These are phyloP conservation scores for Tolypocladium album DNA, from an alignment of 2,329 filamentous ascomycete genomes.

Conservation along the genomic window DNA sequence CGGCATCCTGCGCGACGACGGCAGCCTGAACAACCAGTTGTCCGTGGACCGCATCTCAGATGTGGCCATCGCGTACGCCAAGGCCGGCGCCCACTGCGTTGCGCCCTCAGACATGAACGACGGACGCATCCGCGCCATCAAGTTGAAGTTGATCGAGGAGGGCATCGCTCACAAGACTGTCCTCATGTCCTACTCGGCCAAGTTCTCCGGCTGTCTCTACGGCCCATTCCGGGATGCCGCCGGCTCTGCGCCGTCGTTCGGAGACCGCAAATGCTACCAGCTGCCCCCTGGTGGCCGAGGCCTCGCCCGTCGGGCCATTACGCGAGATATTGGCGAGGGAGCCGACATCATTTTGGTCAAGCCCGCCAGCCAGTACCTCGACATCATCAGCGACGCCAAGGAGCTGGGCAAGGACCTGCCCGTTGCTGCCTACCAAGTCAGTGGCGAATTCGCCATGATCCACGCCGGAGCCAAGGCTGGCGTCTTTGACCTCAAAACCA, in stretches of 20 bases:
- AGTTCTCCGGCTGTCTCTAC: slow-evolving; percentile 94
- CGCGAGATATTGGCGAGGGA: slow-evolving; percentile 82
- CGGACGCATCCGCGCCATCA: slow-evolving; percentile 92
- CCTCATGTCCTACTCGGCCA: slow-evolving; percentile 96
- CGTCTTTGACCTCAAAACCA: slow-evolving; percentile 87
- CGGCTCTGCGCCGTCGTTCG: slow-evolving; percentile 81
- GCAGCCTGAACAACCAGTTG: slow-evolving; percentile 81
- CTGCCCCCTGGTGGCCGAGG: slow-evolving; percentile 86
- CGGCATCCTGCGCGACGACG: slow-evolving; percentile 88
- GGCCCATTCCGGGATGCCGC: slow-evolving; percentile 96
- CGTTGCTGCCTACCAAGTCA: slow-evolving; percentile 92
- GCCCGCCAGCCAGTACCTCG: slow-evolving; percentile 87
- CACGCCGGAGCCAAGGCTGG: slow-evolving; percentile 91
- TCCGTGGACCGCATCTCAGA: slow-evolving; percentile 93
- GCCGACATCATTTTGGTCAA: slow-evolving; percentile 99
- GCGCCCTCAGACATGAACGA: slow-evolving; percentile 99
- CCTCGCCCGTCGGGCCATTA: slow-evolving; percentile 80
- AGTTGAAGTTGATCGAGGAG: slow-evolving; percentile 92
- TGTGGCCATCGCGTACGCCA: slow-evolving; percentile 96
- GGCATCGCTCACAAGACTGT: slow-evolving; percentile 85
- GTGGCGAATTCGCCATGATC: slow-evolving; percentile 96
- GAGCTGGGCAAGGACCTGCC: slow-evolving; percentile 86
- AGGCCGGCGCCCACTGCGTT: slow-evolving; percentile 90
- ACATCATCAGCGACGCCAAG: slow-evolving; percentile 96
- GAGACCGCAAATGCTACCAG: slow-evolving; percentile 94